phyloP scores from a whole-genome alignment of 2,329 filamentous ascomycete genomes.

The Paraphaeosphaeria minitans region DNA sequence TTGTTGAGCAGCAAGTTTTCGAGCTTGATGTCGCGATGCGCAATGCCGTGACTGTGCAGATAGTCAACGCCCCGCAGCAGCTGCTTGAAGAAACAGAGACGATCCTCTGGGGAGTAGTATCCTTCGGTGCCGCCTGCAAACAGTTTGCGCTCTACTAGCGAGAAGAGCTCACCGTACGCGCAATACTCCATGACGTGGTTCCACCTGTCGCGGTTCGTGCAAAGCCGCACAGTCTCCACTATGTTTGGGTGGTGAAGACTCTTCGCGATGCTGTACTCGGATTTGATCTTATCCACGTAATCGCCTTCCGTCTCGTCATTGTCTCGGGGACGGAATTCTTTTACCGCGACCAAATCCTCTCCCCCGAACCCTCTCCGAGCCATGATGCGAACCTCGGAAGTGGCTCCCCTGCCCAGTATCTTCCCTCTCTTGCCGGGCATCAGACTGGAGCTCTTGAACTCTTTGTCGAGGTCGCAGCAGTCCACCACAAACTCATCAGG shows the following conservation, averaged over 20 bases:
- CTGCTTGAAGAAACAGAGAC: slow-evolving; percentile 88
- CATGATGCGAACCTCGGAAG: slow-evolving; percentile 83
- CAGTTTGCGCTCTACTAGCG: slow-evolving; percentile 66
- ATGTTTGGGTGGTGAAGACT: slow-evolving; percentile 86
- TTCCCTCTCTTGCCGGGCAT: slow-evolving; percentile 74
- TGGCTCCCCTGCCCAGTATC: slow-evolving; percentile 79
- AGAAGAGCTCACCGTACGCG: slow-evolving; percentile 78
- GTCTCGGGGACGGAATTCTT: slow-evolving; percentile 80
- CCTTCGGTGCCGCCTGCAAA: slow-evolving; percentile 58
- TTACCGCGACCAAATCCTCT: slow-evolving; percentile 80
- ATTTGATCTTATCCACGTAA: slow-evolving; percentile 88
- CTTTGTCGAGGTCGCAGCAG: slow-evolving; percentile 68
- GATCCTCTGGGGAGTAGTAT: slow-evolving; percentile 67
- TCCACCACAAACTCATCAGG: slow-evolving; percentile 77
- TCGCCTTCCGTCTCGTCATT: slow-evolving; percentile 72
- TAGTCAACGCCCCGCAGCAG: slow-evolving; percentile 81
- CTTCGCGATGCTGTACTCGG: slow-evolving; percentile 86
- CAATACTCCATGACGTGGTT: slow-evolving; percentile 96
- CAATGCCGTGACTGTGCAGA: slow-evolving; percentile 81
- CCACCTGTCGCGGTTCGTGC: slow-evolving; percentile 74
- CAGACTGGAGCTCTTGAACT: slow-evolving; percentile 70
- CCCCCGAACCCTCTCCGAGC: slow-evolving; percentile 65
- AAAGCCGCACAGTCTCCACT: slow-evolving; percentile 78
- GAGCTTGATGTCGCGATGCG: slow-evolving; percentile 88
- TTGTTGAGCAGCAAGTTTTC: slow-evolving; percentile 83